Evolutionary conservation across 441 rosid species (phyloP).

Genomic region (Gossypium gossypioides): DNA sequence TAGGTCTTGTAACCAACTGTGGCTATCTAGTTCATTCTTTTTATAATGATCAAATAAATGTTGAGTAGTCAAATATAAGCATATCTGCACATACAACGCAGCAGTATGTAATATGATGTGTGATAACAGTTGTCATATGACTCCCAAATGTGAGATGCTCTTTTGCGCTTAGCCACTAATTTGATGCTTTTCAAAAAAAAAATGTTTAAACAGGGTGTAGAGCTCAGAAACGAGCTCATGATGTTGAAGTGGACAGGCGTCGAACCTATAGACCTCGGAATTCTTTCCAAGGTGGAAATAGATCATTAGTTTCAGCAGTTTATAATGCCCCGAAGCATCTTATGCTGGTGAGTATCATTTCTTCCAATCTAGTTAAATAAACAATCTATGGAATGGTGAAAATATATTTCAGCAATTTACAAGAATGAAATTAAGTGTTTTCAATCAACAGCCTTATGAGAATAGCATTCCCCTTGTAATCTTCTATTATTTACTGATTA

Average conservation of each 20-base stretch:
- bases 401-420: not conserved
- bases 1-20: constrained; percentile 1
- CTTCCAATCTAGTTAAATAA: not conserved
- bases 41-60: not conserved
- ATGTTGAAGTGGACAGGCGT: constrained; percentile 17
- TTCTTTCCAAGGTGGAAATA: constrained; percentile 9
- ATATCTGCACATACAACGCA: not conserved
- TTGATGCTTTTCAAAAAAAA: not conserved
- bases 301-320: constrained; percentile 15
- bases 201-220: constrained; percentile 20
- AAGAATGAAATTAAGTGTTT: not conserved
- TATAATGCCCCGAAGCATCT: constrained; percentile 13
- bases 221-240: not conserved
- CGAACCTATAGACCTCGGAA: constrained; percentile 24
- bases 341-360: constrained; percentile 22
- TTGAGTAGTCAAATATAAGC: not conserved
- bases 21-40: not conserved
- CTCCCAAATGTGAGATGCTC: not conserved
- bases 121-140: not conserved
- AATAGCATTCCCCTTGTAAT: not conserved
- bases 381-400: not conserved
- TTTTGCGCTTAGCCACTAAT: not conserved
- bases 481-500: constrained; percentile 11
- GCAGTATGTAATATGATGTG: not conserved
- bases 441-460: not conserved